Base-by-base conservation (phyloP, 2,329 filamentous ascomycete genomes). In the Fusarium nurragi region DNA sequence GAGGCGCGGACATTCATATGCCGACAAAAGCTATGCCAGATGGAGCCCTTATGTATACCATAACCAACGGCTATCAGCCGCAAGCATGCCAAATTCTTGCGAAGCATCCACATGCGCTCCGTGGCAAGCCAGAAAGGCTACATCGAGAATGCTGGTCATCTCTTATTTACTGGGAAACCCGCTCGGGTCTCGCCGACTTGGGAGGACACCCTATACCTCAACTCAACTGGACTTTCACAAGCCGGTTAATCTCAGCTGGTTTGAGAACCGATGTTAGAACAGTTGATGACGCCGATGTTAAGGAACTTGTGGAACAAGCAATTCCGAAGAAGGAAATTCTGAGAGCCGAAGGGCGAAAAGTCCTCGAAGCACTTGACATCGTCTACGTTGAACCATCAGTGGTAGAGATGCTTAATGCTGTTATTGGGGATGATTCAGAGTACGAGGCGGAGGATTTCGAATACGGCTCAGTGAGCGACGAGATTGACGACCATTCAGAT, bases 1-100 rank as follows among this genome's bases (percentile, higher is more conserved):
- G 61, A 0, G 70, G 70, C 4, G 70, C 70, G 14, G 67, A 72
- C 22, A 60, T 72, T 25, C 37, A 71, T 36, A 69, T 72, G 68
- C 13, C 56, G 2, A 72, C 70, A 12, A 48, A 45, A 22, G 49
- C 67, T 5, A 72, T 72, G 70, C 70, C 70, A 25, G 65, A 72
- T 18, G 70, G 70, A 8, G 70, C 70, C 32, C 69, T 72, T 39
- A 72, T 72, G 60, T 72, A 68, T 55, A 64, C 65, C 12, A 68
- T 72, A 54, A 68, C 61, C 22, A 67, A 70, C 48, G 55, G 62
- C 4, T 72, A 71, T 38, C 70, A 72, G 16, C 61, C 65, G n/a
- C 70, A 72, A 41, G 54, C 68, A 14, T 50, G 71, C 7, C 70
- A 72, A 30, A 72, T 72, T 43, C 53, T 72, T 22, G 54, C 61